Evolutionary conservation across 441 rosid genomes (phyloP), one percentile per base, ranked within the genome.

Genomic region (Croton setiger): DNA sequence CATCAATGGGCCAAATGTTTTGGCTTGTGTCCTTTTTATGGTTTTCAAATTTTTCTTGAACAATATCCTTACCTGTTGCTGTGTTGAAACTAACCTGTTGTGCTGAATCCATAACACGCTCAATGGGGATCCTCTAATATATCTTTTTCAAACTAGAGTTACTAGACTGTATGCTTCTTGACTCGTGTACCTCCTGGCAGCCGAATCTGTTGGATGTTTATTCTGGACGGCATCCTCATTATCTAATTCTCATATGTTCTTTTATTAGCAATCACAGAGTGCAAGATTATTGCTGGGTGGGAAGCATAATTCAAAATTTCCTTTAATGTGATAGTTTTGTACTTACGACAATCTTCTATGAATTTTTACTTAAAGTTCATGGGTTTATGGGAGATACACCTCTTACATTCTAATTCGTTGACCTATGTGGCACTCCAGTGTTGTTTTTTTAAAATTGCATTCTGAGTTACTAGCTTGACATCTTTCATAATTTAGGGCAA

Each of bases 401-500:
- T 2, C 0, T 4, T 64, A 17, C 35, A 13, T 45, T 63, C 5
- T 45, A 48, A 20, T 64, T 49, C 36, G 31, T 49, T 51, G 41
- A 21, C 12, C 33, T 20, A 21, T 11, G 31, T 53, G 11, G 51
- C 1, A 23, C 8, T 47, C 27, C 13, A 47, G 11, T 37, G 4
- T 48, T 54, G 4, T 10, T 54, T 23, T 53, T 53, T 49, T 14
- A 53, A 52, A 27, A 17, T 33, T 1, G 35, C n/a, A 18, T 27
- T 39, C 13, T 60, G 14, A 58, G 59, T 20, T 61, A 43, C 21
- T 53, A 35, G 36, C 13, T 48, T 69, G 47, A 65, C 44, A 8
- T 71, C 33, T 65, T 59, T 62, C 23, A 13, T 69, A 62, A 53
- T 71, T 35, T 74, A 96, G 99, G 99, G 98, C 69, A 96, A 87